Percentiles rank a stretch among this genome's conserved stretches.
Evolutionary conservation across 2,329 filamentous ascomycete species (phyloP).

Genomic region (Curvularia hawaiiensis): DNA sequence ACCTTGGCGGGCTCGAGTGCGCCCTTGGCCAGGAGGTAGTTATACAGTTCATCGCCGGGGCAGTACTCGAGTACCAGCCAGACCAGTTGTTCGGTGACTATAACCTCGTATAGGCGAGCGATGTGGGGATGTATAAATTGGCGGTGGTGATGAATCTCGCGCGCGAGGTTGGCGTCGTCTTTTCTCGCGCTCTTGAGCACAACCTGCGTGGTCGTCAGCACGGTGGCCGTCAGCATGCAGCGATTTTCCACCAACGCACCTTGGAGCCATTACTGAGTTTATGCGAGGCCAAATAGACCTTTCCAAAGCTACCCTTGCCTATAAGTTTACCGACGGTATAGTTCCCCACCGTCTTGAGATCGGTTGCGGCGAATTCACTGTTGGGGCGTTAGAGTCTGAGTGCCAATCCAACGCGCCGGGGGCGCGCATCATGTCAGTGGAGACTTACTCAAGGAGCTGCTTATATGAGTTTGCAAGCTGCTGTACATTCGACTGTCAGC

Average conservation of each 20-base stretch:
- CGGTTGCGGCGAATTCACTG: conserved; percentile 92
- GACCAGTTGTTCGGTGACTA: conserved; percentile 91
- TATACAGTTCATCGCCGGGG: conserved; percentile 94
- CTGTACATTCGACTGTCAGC: conserved; percentile 18
- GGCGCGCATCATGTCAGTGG: conserved; percentile 7
- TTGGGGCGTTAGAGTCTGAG: conserved; percentile 26
- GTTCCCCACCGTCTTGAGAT: conserved; percentile 91
- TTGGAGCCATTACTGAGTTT: conserved; percentile 99
- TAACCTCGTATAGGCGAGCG: conserved; percentile 94
- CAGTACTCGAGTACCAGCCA: conserved; percentile 98
- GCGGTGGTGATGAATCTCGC: conserved; percentile 97
- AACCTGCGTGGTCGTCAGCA: conserved; percentile 65
- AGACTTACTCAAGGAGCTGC: conserved; percentile 85
- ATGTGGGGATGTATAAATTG: conserved; percentile 99
- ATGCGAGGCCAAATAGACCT: conserved; percentile 94
- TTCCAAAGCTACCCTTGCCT: conserved; percentile 97
- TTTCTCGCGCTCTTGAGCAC: conserved; percentile 98
- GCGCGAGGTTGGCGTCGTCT: conserved; percentile 90
- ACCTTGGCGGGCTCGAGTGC: conserved; percentile 84
- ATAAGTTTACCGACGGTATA: conserved; percentile 91
- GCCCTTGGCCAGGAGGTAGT: conserved; percentile 88
- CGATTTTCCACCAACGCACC: conserved; percentile 55
- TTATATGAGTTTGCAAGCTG: conserved; percentile 97
- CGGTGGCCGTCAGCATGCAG: not conserved
- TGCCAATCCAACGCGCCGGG: conserved; percentile 4